These are phyloP conservation scores for Puccinellia tenuiflora DNA, from an alignment of 176 grass and related monocot species.

Conservation along the genomic window DNA sequence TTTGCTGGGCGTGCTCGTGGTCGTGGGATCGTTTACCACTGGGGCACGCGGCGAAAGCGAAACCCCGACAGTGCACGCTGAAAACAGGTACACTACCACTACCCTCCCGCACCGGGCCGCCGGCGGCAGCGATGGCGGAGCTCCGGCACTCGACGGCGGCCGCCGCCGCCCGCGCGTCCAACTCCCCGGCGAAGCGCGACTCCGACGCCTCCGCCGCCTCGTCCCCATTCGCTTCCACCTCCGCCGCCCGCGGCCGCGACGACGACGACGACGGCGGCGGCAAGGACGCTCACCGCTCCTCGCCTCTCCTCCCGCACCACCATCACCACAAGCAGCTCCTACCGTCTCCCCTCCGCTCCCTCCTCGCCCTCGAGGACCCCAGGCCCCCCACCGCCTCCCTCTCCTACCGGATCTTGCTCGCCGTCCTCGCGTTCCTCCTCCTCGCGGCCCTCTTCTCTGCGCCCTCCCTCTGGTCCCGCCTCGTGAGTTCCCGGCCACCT, in stretches of 20 bases:
- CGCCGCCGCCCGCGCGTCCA: constrained; percentile 31
- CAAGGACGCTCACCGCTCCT: constrained; percentile 56
- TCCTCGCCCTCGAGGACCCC: constrained; percentile 74
- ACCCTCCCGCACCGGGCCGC: not conserved
- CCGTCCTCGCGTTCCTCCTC: constrained; percentile 50
- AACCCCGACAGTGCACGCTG: not conserved
- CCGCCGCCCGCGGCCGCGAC: constrained; percentile 38
- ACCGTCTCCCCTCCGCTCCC: constrained; percentile 55
- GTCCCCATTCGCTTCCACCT: constrained; percentile 35
- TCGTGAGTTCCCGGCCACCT: constrained; percentile 44
- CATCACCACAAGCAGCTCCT: constrained; percentile 33
- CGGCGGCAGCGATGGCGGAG: constrained; percentile 57
- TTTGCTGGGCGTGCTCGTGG: not conserved
- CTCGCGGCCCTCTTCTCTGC: constrained; percentile 35
- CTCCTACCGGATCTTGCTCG: constrained; percentile 69
- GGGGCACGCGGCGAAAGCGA: not conserved
- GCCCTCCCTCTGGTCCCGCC: constrained; percentile 61
- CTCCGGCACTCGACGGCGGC: constrained; percentile 64
- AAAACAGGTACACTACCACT: not conserved
- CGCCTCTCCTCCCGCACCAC: constrained; percentile 36
- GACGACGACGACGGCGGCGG: constrained; percentile 45
- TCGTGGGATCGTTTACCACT: not conserved
- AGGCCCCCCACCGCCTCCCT: constrained; percentile 44
- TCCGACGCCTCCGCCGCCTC: constrained; percentile 31
- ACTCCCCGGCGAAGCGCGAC: constrained; percentile 62